phyloP scores from a whole-genome alignment of 169 alveolate species.

The Plasmodium falciparum region DNA sequence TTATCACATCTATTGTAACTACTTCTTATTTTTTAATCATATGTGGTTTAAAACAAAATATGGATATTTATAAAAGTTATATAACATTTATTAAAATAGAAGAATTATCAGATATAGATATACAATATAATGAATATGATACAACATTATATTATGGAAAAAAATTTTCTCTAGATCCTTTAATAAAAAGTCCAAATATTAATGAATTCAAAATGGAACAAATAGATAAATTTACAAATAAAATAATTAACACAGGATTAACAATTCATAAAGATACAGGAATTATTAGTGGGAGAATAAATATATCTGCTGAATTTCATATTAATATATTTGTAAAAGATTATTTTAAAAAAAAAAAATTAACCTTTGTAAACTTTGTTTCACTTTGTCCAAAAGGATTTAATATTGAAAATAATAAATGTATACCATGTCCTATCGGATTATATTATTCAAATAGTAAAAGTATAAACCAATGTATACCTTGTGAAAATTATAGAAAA shows the following conservation, averaged over 20 bases:
- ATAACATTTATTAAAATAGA: slow-evolving; percentile 48
- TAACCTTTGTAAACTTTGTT: slow-evolving; percentile 18
- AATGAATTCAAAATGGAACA: slow-evolving; percentile 20
- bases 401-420: slow-evolving; percentile 69
- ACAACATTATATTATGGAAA: slow-evolving; percentile 15
- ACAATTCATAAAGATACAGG: slow-evolving; percentile 11
- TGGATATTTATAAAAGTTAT: slow-evolving; percentile 36
- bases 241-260: slow-evolving; percentile 16
- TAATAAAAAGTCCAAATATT: slow-evolving; percentile 52
- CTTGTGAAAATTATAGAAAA: slow-evolving; percentile 76
- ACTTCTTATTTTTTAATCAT: slow-evolving; percentile 38
- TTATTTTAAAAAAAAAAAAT: slow-evolving; percentile 45
- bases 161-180: slow-evolving; percentile 7
- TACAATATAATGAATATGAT: slow-evolving; percentile 35
- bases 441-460: slow-evolving; percentile 53
- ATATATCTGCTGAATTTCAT: slow-evolving; percentile 15
- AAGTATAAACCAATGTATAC: slow-evolving; percentile 13
- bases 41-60: slow-evolving; percentile 41
- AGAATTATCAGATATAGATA: slow-evolving; percentile 34
- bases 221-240: slow-evolving; percentile 3
- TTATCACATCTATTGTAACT: slow-evolving; percentile 20
- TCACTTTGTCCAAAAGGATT: slow-evolving; percentile 85
- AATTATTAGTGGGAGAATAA: slow-evolving; percentile 29
- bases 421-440: slow-evolving; percentile 86
- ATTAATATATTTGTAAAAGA: slow-evolving; percentile 41